These are phyloP conservation scores for Didymella glomerata DNA, from an alignment of 2,329 filamentous ascomycete genomes.

Conservation along the genomic window DNA sequence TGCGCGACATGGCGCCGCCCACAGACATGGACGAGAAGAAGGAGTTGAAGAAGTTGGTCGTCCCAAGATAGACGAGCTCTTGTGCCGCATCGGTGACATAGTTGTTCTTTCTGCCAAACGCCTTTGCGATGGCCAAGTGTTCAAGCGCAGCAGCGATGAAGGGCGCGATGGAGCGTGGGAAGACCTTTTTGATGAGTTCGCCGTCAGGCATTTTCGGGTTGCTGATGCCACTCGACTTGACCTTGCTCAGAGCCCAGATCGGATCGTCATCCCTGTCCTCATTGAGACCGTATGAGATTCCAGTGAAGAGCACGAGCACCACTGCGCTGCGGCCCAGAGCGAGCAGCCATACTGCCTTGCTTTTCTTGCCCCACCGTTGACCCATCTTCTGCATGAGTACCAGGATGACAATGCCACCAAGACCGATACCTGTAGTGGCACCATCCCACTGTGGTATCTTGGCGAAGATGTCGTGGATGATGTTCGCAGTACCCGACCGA, in stretches of 20 bases:
- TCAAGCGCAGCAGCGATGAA: conserved; percentile 70
- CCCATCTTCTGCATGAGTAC: conserved; percentile 66
- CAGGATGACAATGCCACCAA: conserved; percentile 65
- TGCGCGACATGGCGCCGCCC: conserved; percentile 72
- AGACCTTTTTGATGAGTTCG: conserved; percentile 62
- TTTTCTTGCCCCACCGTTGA: conserved; percentile 66
- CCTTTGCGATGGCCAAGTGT: conserved; percentile 70
- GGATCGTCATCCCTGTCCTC: conserved; percentile 56
- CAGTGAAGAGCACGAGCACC: conserved; percentile 68
- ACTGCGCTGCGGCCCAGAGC: conserved; percentile 69
- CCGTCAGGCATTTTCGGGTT: conserved; percentile 59
- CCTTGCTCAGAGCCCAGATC: conserved; percentile 67
- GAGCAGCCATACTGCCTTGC: conserved; percentile 66
- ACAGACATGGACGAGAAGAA: conserved; percentile 72
- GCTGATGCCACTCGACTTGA: conserved; percentile 64
- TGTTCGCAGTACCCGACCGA: conserved; percentile 62
- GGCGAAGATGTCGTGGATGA: conserved; percentile 67
- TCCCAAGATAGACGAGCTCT: conserved; percentile 70
- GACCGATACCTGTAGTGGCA: conserved; percentile 67
- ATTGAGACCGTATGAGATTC: conserved; percentile 71
- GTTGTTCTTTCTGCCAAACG: conserved; percentile 68
- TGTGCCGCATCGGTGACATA: conserved; percentile 71
- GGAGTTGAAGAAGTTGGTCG: conserved; percentile 69
- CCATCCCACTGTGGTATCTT: conserved; percentile 66
- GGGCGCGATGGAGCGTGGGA: conserved; percentile 65